Percentiles rank a stretch among this genome's conserved stretches.
phyloP scores from a whole-genome alignment of 1,139 yeast species.

The Scheffersomyces insectosa region DNA sequence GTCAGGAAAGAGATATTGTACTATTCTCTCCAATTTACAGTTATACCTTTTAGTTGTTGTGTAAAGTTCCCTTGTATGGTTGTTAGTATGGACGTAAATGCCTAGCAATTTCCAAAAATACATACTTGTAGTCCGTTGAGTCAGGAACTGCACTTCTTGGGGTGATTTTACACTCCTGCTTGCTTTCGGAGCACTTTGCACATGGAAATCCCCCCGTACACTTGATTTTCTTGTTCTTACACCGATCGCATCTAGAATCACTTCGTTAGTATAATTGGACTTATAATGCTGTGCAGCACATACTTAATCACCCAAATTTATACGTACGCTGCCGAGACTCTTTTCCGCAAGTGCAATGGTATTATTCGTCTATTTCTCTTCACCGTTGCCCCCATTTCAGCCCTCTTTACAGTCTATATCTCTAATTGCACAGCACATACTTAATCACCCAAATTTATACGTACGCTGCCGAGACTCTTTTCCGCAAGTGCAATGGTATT shows the following conservation, averaged over 20 bases:
- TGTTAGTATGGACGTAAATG: conserved; percentile 1
- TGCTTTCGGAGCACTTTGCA: conserved; percentile 10
- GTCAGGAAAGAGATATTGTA: conserved; percentile 13
- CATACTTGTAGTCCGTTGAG: conserved; percentile 1
- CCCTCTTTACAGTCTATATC: too few species aligned
- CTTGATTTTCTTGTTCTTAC: conserved; percentile 14
- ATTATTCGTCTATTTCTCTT: conserved; percentile 10
- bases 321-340: conserved; percentile 16
- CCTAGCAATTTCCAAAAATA: background rate
- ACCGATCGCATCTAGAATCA: conserved; percentile 12
- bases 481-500: conserved; percentile 12
- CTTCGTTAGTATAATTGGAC: conserved; percentile 5
- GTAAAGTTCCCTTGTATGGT: conserved; percentile 8
- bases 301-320: too few species aligned
- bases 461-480: conserved; percentile 15
- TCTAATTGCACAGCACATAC: too few species aligned
- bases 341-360: conserved; percentile 13
- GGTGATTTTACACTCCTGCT: conserved; percentile 8
- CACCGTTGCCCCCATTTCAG: background rate
- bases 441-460: conserved; percentile 1
- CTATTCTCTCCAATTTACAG: conserved; percentile 17
- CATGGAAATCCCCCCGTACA: conserved; percentile 20
- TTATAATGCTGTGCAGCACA: too few species aligned
- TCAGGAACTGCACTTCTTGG: background rate
- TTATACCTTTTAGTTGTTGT: conserved; percentile 9